Base-by-base conservation (phyloP, 2,329 filamentous ascomycete genomes). In the Fusarium sp. region DNA sequence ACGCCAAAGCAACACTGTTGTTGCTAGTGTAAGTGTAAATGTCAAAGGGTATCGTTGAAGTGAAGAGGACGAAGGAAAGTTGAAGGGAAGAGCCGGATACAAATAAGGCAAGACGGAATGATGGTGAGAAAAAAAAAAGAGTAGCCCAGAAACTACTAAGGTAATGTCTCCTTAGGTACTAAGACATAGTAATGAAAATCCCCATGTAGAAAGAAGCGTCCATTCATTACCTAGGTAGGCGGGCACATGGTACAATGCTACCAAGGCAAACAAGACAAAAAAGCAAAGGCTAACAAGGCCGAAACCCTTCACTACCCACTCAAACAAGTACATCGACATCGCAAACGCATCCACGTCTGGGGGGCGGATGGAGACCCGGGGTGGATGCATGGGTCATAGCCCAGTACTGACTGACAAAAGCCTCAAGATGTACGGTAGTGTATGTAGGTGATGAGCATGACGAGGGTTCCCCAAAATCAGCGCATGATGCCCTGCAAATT, bases 331-430 rank as follows among this genome's bases (percentile, higher is more conserved):
- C 57, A 62, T 62, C 54, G 28, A 42, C 47, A 70, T 70, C 67
- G 45, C 57, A 61, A 64, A 67, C 65, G 62, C 58, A 73, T 69
- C 69, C 62, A 70, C 62, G 67, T 70, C 67, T 70, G 67, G 67
- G 47, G 67, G 67, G 38, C 49, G 72, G 71, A 73, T 72, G 67
- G 70, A 65, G 62, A 67, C 64, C 72, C 54, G 46, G 65, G 69
- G 71, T 74, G 67, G 71, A 56, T 61, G 47, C 47, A 51, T 51
- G 34, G 47, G 47, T 72, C 45, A 50, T 38, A 50, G 47, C 33
- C 33, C 20, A 23, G 20, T 49, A 34, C 18, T 20, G 23, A 20
- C 38, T 20, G 23, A 20, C 38, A 41, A 41, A 41, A 41, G 38
- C 38, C 38, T 41, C 38, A 41, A 41, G 23, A 41, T 30, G 30